These are phyloP conservation scores for Monosporascus sp. DNA, from an alignment of 2,329 filamentous ascomycete species.

Conservation along the genomic window DNA sequence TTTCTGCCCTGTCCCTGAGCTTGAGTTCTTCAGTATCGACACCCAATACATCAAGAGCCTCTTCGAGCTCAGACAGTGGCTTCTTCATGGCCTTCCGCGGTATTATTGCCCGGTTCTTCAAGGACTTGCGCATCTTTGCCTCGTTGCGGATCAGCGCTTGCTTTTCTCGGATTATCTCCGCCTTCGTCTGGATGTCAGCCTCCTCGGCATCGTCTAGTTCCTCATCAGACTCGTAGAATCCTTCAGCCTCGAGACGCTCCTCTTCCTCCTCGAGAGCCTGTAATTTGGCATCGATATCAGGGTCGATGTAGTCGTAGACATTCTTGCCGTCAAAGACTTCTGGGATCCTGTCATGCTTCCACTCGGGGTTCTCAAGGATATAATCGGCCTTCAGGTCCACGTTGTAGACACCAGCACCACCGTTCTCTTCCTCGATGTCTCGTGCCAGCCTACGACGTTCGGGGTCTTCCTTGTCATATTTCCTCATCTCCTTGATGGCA, in stretches of 20 bases:
- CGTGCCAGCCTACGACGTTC: conserved; percentile 73
- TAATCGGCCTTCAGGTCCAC: conserved; percentile 89
- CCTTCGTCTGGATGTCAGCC: conserved; percentile 83
- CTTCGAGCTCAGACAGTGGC: conserved; percentile 80
- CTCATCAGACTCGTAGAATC: conserved; percentile 84
- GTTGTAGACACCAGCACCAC: conserved; percentile 93
- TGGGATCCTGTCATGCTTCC: conserved; percentile 94
- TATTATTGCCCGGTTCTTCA: conserved; percentile 95
- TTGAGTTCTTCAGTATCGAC: conserved; percentile 74
- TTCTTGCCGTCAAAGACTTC: conserved; percentile 95
- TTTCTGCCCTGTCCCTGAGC: conserved; percentile 64
- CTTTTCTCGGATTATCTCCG: conserved; percentile 93
- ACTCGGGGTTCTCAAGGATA: conserved; percentile 78
- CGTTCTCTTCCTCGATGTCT: conserved; percentile 86
- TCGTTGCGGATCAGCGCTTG: conserved; percentile 88
- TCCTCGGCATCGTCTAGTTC: conserved; percentile 84
- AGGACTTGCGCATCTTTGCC: conserved; percentile 86
- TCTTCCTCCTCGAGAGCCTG: conserved; percentile 92
- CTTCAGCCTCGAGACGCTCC: conserved; percentile 83
- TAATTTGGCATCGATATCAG: conserved; percentile 91
- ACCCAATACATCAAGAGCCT: conserved; percentile 77
- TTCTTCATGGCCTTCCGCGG: conserved; percentile 77
- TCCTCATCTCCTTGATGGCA: conserved; percentile 70
- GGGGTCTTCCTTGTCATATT: conserved; percentile 89
- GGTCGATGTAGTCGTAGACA: conserved; percentile 94